Percentiles rank a stretch among this genome's conserved stretches.
These are phyloP conservation scores for Pseudoneurospora amorphoporcata DNA, from an alignment of 495 filamentous ascomycete genomes.

Conservation along the genomic window DNA sequence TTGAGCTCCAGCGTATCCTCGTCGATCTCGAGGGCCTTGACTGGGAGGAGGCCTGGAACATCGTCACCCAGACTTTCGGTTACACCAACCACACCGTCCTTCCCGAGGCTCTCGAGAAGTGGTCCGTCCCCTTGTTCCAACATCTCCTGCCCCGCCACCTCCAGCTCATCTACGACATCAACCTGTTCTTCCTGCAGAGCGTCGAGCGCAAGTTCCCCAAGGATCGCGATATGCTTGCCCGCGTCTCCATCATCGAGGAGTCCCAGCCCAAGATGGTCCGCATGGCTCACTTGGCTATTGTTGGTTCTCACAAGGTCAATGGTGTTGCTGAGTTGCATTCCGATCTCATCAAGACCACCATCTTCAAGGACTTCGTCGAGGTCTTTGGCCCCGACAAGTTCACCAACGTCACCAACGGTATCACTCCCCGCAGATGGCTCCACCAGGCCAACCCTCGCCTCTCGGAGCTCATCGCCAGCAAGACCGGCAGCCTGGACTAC, in stretches of 20 bases:
- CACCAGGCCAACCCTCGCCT: slow-evolving; percentile 94
- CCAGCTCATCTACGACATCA: slow-evolving; percentile 98
- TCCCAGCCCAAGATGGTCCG: slow-evolving; percentile 95
- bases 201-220: slow-evolving; percentile 87
- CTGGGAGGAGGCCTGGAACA: slow-evolving; percentile 90
- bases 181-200: slow-evolving; percentile 78
- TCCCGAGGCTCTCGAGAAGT: slow-evolving; percentile 95
- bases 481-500: slow-evolving; percentile 71
- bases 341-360: slow-evolving; percentile 93
- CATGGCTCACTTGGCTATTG: slow-evolving; percentile 91
- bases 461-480: slow-evolving; percentile 84
- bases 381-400: slow-evolving; percentile 96
- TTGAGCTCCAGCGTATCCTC: slow-evolving; percentile 87
- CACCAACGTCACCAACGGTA: slow-evolving; percentile 96
- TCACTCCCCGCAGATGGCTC: slow-evolving; percentile 90
- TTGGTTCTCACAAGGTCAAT: slow-evolving; percentile 98
- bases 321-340: slow-evolving; percentile 96
- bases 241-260: slow-evolving; percentile 95
- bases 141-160: slow-evolving; percentile 89
- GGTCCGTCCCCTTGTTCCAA: slow-evolving; percentile 89
- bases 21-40: slow-evolving; percentile 81
- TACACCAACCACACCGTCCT: slow-evolving; percentile 99
- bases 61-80: slow-evolving; percentile 61
- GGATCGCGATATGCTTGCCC: slow-evolving; percentile 69
- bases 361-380: slow-evolving; percentile 95